A percentile compares a stretch with the other conserved stretches of the same genome.
These are phyloP conservation scores for Breviolum minutum DNA, from an alignment of 73 alveolate genomes.

Conservation along the genomic window DNA sequence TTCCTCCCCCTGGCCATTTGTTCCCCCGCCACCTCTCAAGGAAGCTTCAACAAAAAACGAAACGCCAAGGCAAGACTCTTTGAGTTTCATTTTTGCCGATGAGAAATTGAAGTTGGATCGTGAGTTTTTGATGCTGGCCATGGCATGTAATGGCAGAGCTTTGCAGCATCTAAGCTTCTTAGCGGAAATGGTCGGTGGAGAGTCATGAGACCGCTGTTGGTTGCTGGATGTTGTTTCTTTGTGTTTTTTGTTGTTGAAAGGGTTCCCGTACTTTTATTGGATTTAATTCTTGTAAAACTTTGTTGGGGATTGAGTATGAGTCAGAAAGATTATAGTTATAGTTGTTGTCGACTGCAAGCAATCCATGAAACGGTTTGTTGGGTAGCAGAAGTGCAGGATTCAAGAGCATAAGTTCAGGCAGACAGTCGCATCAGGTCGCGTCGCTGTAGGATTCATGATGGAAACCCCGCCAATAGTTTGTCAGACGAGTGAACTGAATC, in stretches of 20 bases:
- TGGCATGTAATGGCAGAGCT: slow-evolving; percentile 58
- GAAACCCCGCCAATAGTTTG: too few species aligned
- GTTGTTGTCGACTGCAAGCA: too few species aligned
- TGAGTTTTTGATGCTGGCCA: slow-evolving; percentile 41
- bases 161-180: slow-evolving; percentile 23
- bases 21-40: not conserved
- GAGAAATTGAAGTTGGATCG: slow-evolving; percentile 22
- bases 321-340: too few species aligned
- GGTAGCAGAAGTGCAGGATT: too few species aligned
- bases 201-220: not conserved
- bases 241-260: not conserved
- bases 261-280: not conserved
- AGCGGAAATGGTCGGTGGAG: not conserved
- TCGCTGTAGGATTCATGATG: too few species aligned
- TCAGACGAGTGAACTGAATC: too few species aligned
- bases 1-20: not conserved
- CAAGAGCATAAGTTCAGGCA: too few species aligned
- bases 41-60: too few species aligned
- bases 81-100: not conserved
- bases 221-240: not conserved
- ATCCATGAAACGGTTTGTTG: too few species aligned
- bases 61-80: slow-evolving; percentile 19
- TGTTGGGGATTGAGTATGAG: too few species aligned
- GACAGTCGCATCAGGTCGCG: too few species aligned
- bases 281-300: too few species aligned